These are phyloP conservation scores for Magnolia changhungtana DNA, from an alignment of 164 flowering plant species.

Conservation along the genomic window DNA sequence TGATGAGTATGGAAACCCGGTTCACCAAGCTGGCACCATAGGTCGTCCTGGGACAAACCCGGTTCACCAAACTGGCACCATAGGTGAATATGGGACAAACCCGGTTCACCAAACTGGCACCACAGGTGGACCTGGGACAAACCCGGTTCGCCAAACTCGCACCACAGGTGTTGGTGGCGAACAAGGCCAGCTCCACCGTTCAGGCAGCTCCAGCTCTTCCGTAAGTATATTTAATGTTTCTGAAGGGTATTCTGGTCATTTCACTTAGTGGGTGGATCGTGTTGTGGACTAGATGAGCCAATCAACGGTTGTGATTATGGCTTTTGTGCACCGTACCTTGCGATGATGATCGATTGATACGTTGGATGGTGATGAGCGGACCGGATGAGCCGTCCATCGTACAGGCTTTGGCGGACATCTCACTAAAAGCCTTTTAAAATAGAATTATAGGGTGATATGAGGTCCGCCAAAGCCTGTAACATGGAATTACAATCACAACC, in stretches of 20 bases:
- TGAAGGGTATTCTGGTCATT: background rate
- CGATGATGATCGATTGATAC: no score
- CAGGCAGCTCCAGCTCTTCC: slow-evolving; percentile 62
- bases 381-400: no score
- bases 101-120: slow-evolving; percentile 21
- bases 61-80: slow-evolving; percentile 18
- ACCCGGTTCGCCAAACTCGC: background rate
- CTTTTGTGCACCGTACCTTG: no score
- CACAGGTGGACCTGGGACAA: background rate
- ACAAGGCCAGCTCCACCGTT: slow-evolving; percentile 34
- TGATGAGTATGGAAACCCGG: slow-evolving; percentile 14
- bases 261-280: background rate
- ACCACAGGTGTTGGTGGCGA: slow-evolving; percentile 3
- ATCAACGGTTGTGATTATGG: background rate
- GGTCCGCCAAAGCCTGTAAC: no score
- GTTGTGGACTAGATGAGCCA: background rate
- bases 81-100: slow-evolving; percentile 27
- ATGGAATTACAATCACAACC: no score
- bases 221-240: slow-evolving; percentile 24
- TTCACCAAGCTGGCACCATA: background rate
- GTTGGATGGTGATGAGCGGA: no score
- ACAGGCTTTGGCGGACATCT: no score
- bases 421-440: no score
- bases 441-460: no score
- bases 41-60: slow-evolving; percentile 25